A percentile compares a stretch with the other conserved stretches of the same genome.
Evolutionary conservation across 805 yeast species (phyloP).

Genomic region (Zygotorulaspora florentina): DNA sequence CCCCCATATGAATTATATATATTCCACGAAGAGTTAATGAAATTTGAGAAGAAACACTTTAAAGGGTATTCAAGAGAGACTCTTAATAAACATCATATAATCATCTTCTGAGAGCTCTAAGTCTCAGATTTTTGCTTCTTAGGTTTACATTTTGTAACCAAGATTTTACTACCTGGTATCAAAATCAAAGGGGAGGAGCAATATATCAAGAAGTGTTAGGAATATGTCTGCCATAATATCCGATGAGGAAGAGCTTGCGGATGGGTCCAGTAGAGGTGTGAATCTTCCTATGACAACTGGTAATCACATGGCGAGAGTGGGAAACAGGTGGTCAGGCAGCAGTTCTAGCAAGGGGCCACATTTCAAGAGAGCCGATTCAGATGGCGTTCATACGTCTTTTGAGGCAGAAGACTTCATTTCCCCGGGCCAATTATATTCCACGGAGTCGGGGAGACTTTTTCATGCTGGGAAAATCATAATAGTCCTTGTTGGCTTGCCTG

Average conservation of each 20-base stretch:
- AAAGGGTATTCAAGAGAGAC: no score
- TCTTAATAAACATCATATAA: no score
- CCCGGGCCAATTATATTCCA: conserved; percentile 90
- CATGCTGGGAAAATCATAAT: conserved; percentile 94
- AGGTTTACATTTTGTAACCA: no score
- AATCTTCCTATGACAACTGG: conserved; percentile 45
- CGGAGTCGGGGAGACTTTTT: conserved; percentile 86
- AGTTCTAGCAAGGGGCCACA: conserved; percentile 12
- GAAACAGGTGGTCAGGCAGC: conserved; percentile 44
- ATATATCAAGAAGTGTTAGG: not conserved
- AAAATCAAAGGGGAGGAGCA: no score
- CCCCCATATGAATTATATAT: no score
- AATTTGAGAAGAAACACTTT: no score
- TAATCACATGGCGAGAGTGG: conserved; percentile 53
- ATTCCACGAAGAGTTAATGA: no score
- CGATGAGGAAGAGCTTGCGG: conserved; percentile 31
- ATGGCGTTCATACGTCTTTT: conserved; percentile 59
- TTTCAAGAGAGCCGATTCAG: conserved; percentile 26
- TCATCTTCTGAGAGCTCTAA: no score
- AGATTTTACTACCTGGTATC: no score
- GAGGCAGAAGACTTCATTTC: conserved; percentile 51
- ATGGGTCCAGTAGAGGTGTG: conserved; percentile 32
- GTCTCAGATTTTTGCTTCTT: no score
- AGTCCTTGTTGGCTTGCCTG: conserved; percentile 88
- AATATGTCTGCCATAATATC: conserved; percentile 32